Percentiles rank a stretch among this genome's conserved stretches.
Conservation (phyloP, 2,329 filamentous ascomycete genomes). For the Arthroderma sp. region DNA sequence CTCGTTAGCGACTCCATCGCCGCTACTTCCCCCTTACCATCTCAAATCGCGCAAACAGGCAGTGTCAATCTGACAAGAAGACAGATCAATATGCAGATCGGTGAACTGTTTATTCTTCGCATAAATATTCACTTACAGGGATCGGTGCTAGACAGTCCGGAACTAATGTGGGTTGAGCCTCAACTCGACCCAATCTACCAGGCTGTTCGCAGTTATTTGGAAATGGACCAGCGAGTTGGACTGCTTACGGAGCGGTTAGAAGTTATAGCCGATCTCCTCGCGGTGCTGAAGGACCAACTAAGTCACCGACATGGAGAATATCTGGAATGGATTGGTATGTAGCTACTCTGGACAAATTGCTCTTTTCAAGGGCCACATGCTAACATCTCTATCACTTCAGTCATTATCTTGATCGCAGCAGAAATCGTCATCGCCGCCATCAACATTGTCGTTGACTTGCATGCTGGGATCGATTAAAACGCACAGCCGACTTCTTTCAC, state of each 20-base stretch:
- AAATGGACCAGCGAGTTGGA: conserved; percentile 92
- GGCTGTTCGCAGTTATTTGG: conserved; percentile 84
- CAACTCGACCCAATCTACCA: conserved; percentile 94
- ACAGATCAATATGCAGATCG: conserved; percentile 99
- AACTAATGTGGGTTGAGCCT: conserved; percentile 97
- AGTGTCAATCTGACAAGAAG: conserved; percentile 77
- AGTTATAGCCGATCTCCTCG: conserved; percentile 84
- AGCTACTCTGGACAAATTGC: neutral
- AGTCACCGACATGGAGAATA: conserved; percentile 87
- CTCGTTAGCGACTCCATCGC: conserved; percentile 88
- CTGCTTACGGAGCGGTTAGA: conserved; percentile 79
- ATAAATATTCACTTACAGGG: conserved; percentile 98
- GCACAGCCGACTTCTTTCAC: neutral
- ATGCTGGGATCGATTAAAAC: conserved; percentile 49
- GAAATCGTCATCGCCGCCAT: conserved; percentile 87
- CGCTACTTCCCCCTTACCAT: conserved; percentile 81
- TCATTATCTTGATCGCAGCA: conserved; percentile 88
- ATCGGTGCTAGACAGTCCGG: conserved; percentile 87
- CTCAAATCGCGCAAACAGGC: conserved; percentile 82
- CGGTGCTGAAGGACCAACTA: conserved; percentile 88
- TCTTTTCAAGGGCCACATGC: neutral
- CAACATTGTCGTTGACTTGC: conserved; percentile 90
- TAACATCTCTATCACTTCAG: conserved; percentile 32
- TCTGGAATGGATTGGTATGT: conserved; percentile 75
- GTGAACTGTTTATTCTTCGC: conserved; percentile 90